Base-by-base conservation (phyloP, 148 eudicot genomes). In the Dysphania ambrosioides region DNA sequence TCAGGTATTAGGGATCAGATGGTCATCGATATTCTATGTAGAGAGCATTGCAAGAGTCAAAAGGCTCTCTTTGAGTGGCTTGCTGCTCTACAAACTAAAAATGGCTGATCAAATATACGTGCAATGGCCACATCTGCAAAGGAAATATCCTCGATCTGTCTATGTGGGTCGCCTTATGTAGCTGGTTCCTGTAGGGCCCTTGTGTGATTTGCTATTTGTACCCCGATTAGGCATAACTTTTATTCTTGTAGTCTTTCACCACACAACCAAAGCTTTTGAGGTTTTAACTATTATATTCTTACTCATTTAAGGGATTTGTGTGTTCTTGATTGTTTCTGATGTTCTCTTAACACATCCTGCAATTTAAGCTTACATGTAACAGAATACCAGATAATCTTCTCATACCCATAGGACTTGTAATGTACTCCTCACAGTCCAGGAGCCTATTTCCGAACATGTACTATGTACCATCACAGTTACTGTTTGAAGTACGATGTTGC, bases 31-130 rank as follows among this genome's bases (percentile, higher is more conserved):
- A 57, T 91, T 93, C 70, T 93, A 93, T 56, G 85, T 93, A 21
- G 98, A 93, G 85, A 93, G 98, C 78, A 91, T 93, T 71, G 97
- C 98, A 31, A 85, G 97, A 83, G 98, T 93, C 66, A 85, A 78
- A 80, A 85, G 88, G 79, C 82, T 91, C 44, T 93, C 97, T 24
- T 79, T 93, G 78, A 91, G 95, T 71, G 98, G 97, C 30, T 82
- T 87, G 85, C 79, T 93, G 77, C 91, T 93, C 64, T 93, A 93
- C 87, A 86, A 89, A 81, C 79, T 93, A 49, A 75, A 79, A 34
- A 86, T 91, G 79, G 93, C 91, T 15, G 98, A 93, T 87, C 93
- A 89, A 72, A 57, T 93, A 12, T 91, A 88, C 68, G 95, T 91
- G 49, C 98, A 93, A 81, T 93, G 98, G 98, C 98, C 97, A 34